Conservation (phyloP, 164 flowering plant genomes). For the Dillenia suffruticosa region DNA sequence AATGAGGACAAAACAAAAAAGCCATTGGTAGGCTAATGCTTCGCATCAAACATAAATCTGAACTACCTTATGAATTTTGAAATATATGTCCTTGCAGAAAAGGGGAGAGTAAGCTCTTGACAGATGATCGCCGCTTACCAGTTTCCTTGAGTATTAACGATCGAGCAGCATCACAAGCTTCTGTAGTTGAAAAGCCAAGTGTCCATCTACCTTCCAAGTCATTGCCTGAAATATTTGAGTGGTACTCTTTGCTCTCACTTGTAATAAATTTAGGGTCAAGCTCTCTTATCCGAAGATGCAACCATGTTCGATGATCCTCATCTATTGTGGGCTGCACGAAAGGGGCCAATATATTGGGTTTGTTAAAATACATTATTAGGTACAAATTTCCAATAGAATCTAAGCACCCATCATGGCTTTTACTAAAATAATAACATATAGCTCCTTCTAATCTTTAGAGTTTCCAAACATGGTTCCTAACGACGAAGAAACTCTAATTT, state of each 20-base stretch:
- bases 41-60: constrained; percentile 9
- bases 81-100: constrained; percentile 22
- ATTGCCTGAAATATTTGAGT: constrained; percentile 9
- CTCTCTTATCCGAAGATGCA: constrained; percentile 53
- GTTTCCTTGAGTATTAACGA: constrained; percentile 33
- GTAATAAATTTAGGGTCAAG: constrained; percentile 26
- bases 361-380: too few species aligned
- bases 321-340: constrained; percentile 47
- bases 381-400: too few species aligned
- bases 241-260: constrained; percentile 16
- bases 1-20: constrained; percentile 1
- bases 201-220: constrained; percentile 52
- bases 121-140: constrained; percentile 40
- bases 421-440: too few species aligned
- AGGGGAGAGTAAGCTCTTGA: constrained; percentile 37
- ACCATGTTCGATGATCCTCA: constrained; percentile 53
- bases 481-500: too few species aligned
- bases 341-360: too few species aligned
- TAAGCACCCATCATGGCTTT: too few species aligned
- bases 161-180: constrained; percentile 49
- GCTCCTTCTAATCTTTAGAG: too few species aligned
- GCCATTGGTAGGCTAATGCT: too few species aligned
- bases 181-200: constrained; percentile 44
- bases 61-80: constrained; percentile 10
- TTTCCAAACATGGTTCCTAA: too few species aligned